Base-by-base conservation (phyloP, 805 yeast species). In the Wickerhamomyces sydowiorum region DNA sequence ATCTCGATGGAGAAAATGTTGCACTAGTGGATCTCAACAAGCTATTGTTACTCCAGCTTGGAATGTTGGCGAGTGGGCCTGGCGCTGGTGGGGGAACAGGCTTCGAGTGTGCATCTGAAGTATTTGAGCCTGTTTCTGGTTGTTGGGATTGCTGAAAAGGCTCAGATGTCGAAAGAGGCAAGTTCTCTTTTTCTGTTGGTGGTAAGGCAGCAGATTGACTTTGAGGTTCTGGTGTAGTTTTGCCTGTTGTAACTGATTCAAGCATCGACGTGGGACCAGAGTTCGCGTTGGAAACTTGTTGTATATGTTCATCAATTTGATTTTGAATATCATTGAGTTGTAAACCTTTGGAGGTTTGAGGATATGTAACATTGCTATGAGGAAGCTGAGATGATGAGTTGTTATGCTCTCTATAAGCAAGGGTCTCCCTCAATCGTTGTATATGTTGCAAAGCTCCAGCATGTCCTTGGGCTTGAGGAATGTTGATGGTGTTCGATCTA, bases 11-110 rank as follows among this genome's bases (percentile, higher is more conserved):
- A n/a, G 42, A 39, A 21, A 21, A 39, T 7, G 35, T 12, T 13
- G 35, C 15, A 27, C 19, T 20, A 10, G 13, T 14, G 7, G 42
- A 19, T 38, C 47, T 38, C 17, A 38, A 22, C 7, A 38, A 18
- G 27, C n/a, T 33, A 23, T 43, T 45, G 9, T 34, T 27, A 3
- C 44, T 30, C 46, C 45, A 42, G 37, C 20, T 37, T 17, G 44
- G 46, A 10, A 37, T 29, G 10, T 19, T 5, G 6, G 36, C 21
- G 9, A 29, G 15, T 10, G 37, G 8, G 6, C 6, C 7, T 9
- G 30, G 30, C 8, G 8, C n/a, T 8, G 30, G 14, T 12, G 8
- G 15, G 6, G 8, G 30, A 27, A 5, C 30, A 27, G 30, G 27
- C 10, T 8, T 8, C 12, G 27, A 12, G 27, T 24, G 8, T 8